Base-by-base conservation (phyloP, 192 early-diverging fungal species). In the Entomortierella chlamydospora region DNA sequence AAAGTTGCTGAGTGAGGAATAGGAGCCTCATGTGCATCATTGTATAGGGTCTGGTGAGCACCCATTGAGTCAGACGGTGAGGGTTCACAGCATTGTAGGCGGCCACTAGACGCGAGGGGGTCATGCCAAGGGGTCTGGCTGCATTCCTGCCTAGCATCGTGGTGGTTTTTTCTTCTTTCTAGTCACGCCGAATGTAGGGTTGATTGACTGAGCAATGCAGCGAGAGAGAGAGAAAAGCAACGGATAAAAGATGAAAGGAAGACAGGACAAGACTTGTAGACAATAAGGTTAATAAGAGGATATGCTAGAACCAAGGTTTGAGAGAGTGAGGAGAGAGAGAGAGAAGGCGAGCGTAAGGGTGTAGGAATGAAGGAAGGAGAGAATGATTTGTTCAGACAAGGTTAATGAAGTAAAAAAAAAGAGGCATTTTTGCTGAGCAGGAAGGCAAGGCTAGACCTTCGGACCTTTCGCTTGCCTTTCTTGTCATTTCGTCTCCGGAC, bases 121-220 rank as follows among this genome's bases (percentile, higher is more conserved):
- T 61, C 51, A 77, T 52, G 43, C 73, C 73, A 26, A 77, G 31
- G 42, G 73, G 73, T 28, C 73, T 56, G 51, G 60, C 64, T 23
- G 65, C 73, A 39, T 68, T 68, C 60, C 73, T 55, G 60, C 73
- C 73, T 51, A 77, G 73, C 73, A 77, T 77, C 26, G 30, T 67
- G 20, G 12, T 57, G 45, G 43, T 31, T n/a, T 25, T 57, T 30
- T 33, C 20, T 63, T 9, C 4, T n/a, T 49, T 18, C 30, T 18
- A 51, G 31, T 47, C 45, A 47, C 7, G 2, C 15, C 15, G 45
- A 4, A 15, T 47, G 34, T 37, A 10, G 34, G 34, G 34, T 37
- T 37, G 34, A 10, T 12, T 28, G 43, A 45, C 17, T 22, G 42
- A 47, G 4, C n/a, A 56, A 60, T 25, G 49, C 30, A 52, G 25